A percentile compares a stretch with the other conserved stretches of the same genome.
phyloP scores from a whole-genome alignment of 139 green algal genomes.

The Limnomonas spitsbergensis region DNA sequence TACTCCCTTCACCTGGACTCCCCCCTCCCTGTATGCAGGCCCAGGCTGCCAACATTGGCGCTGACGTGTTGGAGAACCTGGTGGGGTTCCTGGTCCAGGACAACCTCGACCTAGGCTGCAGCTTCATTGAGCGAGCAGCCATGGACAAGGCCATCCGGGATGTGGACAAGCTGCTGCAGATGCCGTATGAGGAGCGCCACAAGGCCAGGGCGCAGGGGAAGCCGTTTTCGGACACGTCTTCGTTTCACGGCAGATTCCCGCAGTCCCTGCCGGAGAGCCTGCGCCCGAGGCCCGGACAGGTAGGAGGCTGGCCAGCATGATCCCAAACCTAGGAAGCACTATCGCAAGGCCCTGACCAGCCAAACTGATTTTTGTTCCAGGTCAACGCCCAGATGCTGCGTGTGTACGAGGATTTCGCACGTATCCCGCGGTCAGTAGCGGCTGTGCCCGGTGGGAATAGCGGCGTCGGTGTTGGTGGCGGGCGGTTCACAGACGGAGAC shows the following conservation, averaged over 20 bases:
- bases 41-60: not conserved
- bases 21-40: too few species aligned
- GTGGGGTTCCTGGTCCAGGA: slow-evolving; percentile 74
- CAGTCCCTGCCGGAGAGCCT: slow-evolving; percentile 81
- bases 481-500: not conserved
- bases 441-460: not conserved
- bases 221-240: slow-evolving; percentile 33
- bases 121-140: slow-evolving; percentile 90
- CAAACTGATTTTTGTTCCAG: too few species aligned
- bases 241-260: slow-evolving; percentile 52
- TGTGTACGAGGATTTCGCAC: slow-evolving; percentile 94
- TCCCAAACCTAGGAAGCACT: too few species aligned
- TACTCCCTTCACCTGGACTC: too few species aligned
- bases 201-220: slow-evolving; percentile 38
- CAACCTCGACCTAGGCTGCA: slow-evolving; percentile 94
- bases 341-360: too few species aligned
- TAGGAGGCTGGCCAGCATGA: too few species aligned
- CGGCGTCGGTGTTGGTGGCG: too few species aligned
- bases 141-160: slow-evolving; percentile 91
- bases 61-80: slow-evolving; percentile 52
- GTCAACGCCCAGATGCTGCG: slow-evolving; percentile 65
- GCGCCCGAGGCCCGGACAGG: slow-evolving; percentile 62
- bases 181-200: slow-evolving; percentile 51
- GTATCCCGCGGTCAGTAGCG: slow-evolving; percentile 49
- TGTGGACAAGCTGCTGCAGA: slow-evolving; percentile 77